These are phyloP conservation scores for Sonneratia caseolaris DNA, from an alignment of 345 rosid genomes.

Conservation along the genomic window DNA sequence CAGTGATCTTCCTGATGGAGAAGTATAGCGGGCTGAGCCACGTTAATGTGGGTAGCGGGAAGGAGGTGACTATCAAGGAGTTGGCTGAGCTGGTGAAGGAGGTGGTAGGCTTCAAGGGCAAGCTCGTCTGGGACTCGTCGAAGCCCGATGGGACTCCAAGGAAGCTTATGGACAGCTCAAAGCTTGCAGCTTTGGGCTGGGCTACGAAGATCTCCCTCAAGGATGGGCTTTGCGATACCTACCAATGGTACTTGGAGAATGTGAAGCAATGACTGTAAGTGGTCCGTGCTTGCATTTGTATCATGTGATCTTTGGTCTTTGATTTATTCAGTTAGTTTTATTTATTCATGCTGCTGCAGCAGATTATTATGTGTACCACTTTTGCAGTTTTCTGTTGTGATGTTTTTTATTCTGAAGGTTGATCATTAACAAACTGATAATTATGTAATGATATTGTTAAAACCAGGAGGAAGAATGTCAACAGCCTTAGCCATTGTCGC, in stretches of 20 bases:
- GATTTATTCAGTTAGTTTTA: background rate
- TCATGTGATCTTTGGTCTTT: background rate
- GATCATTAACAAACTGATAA: background rate
- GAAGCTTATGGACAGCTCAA: slow-evolving; percentile 92
- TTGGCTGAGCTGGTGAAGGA: slow-evolving; percentile 89
- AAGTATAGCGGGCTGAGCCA: slow-evolving; percentile 68
- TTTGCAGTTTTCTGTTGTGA: background rate
- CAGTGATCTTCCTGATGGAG: slow-evolving; percentile 73
- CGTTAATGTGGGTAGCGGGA: slow-evolving; percentile 85
- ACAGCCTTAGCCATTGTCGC: background rate
- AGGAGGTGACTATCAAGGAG: slow-evolving; percentile 81
- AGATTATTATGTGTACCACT: background rate
- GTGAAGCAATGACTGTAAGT: slow-evolving; percentile 25
- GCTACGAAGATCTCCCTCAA: slow-evolving; percentile 50
- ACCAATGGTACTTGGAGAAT: slow-evolving; percentile 80
- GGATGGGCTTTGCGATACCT: slow-evolving; percentile 78
- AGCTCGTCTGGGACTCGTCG: slow-evolving; percentile 70
- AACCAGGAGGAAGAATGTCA: background rate
- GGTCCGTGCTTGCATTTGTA: background rate
- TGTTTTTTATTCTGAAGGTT: background rate
- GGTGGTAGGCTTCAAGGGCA: slow-evolving; percentile 75
- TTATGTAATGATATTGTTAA: background rate
- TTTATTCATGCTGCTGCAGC: background rate
- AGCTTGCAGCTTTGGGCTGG: slow-evolving; percentile 76
- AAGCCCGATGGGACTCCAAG: slow-evolving; percentile 95